Evolutionary conservation across 164 flowering plant genomes (phyloP), one percentile per base, ranked within the genome.

Genomic region (Kingdonia uniflora): DNA sequence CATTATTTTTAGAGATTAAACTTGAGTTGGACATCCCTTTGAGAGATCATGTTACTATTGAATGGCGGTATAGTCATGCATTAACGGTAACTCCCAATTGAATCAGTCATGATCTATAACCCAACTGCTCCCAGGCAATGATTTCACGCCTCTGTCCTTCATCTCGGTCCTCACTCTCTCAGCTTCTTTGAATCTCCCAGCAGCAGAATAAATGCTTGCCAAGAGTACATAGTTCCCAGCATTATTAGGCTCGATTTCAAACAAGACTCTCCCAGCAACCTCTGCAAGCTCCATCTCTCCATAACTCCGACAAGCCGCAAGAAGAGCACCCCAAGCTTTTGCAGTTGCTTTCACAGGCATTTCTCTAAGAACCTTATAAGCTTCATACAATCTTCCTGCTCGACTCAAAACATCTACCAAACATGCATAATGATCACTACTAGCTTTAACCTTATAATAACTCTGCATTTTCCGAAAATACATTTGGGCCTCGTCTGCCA

Each of bases 251-350:
- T 85, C 95, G 19, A 85, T 64, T 64, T 82, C 80, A 59, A 74
- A 68, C 71, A 85, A 64, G 24, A 72, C 80, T 50, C 63, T 69
- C 14, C 68, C 84, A 11, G 88, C 81, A 65, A 70, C 71, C 66
- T 80, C 82, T 5, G 85, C 88, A 11, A 82, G 70, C 60, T 72
- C 79, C 55, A 82, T 72, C 26, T 85, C 84, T 39, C 88, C 86
- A 69, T 76, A 72, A 52, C 65, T 80, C 51, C 76, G 57, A 62
- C 87, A 85, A 13, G 80, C 88, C 39, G 75, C 81, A 33, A 85
- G 74, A 37, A 85, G 68, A 11, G 95, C 95, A 35, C 95, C 88
- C 95, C 86, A 85, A 48, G 85, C 82, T 64, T 79, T 82, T 13
- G 73, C 87, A 48, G 84, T 80, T 26, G 66, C 76, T 57, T 65